These are phyloP conservation scores for Schwanniomyces occidentalis DNA, from an alignment of 805 yeast species.

Conservation along the genomic window DNA sequence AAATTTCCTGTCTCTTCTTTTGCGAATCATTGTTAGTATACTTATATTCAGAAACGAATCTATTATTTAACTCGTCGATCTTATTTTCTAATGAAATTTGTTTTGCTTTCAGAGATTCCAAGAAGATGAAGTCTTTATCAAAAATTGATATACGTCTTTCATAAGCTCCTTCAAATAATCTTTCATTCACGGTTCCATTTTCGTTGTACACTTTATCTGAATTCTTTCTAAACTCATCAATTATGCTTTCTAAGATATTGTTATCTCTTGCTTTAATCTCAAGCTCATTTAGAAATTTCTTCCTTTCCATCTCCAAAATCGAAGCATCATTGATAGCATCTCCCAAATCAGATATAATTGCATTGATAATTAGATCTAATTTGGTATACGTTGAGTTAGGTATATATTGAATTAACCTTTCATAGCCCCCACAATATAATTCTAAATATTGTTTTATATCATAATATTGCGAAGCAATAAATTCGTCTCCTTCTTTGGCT, in stretches of 20 bases:
- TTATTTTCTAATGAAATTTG: slow-evolving; percentile 38
- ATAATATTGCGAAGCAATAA: slow-evolving; percentile 46
- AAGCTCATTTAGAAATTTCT: slow-evolving; percentile 39
- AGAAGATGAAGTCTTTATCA: slow-evolving; percentile 47
- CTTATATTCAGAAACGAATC: slow-evolving; percentile 24
- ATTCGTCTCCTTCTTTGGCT: slow-evolving; percentile 63
- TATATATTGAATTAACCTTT: slow-evolving; percentile 30
- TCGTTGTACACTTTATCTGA: slow-evolving; percentile 13
- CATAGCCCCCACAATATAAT: slow-evolving; percentile 43
- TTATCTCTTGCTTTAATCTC: slow-evolving; percentile 47
- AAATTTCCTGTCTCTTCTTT: slow-evolving; percentile 44
- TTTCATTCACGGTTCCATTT: slow-evolving; percentile 21
- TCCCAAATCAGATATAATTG: slow-evolving; percentile 36
- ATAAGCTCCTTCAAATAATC: slow-evolving; percentile 39
- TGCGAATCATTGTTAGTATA: slow-evolving; percentile 21
- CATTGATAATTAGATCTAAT: slow-evolving; percentile 31
- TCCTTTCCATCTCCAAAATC: slow-evolving; percentile 36
- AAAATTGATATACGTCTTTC: slow-evolving; percentile 47
- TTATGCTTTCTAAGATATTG: slow-evolving; percentile 53
- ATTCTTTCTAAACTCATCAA: slow-evolving; percentile 43
- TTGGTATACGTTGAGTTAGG: slow-evolving; percentile 41
- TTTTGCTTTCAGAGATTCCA: slow-evolving; percentile 37
- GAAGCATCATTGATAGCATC: slow-evolving; percentile 28
- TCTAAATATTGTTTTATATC: slow-evolving; percentile 49
- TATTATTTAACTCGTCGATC: slow-evolving; percentile 32